A percentile compares a stretch with the other conserved stretches of the same genome.
Conservation (phyloP, 164 flowering plant species). For the Vitis amurensis region DNA sequence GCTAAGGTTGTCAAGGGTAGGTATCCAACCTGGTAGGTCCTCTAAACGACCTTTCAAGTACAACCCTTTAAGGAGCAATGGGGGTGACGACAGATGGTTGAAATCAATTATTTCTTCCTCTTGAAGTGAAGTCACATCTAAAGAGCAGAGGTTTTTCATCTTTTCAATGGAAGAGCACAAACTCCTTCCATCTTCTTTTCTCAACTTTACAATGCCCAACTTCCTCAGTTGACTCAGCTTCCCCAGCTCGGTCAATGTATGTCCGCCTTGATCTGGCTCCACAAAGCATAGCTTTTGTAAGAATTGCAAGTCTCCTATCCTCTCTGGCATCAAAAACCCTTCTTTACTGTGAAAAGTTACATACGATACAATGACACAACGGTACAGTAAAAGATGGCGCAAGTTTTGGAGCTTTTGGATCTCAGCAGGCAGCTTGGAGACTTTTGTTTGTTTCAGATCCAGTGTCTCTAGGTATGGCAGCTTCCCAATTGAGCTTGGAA, state of each 20-base stretch:
- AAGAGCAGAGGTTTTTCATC: not conserved
- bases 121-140: not conserved
- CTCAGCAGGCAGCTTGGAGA: not conserved
- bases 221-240: slow-evolving; percentile 10
- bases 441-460: slow-evolving; percentile 3
- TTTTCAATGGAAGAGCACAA: slow-evolving; percentile 4
- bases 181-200: slow-evolving; percentile 4
- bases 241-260: not conserved
- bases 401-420: not conserved
- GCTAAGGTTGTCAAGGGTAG: not conserved
- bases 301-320: not conserved
- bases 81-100: not conserved
- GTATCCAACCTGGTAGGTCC: slow-evolving; percentile 9
- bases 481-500: slow-evolving; percentile 8
- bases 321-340: not conserved
- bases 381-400: slow-evolving; percentile 6
- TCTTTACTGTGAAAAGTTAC: not conserved
- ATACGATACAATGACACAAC: not conserved
- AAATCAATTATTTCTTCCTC: slow-evolving; percentile 6
- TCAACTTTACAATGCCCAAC: not conserved
- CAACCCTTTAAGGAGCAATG: not conserved
- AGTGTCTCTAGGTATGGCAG: slow-evolving; percentile 13
- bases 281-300: slow-evolving; percentile 6
- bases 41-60: not conserved
- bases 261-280: slow-evolving; percentile 1